These are phyloP conservation scores for Microdochium trichocladiopsis DNA, from an alignment of 2,329 filamentous ascomycete genomes.

Conservation along the genomic window DNA sequence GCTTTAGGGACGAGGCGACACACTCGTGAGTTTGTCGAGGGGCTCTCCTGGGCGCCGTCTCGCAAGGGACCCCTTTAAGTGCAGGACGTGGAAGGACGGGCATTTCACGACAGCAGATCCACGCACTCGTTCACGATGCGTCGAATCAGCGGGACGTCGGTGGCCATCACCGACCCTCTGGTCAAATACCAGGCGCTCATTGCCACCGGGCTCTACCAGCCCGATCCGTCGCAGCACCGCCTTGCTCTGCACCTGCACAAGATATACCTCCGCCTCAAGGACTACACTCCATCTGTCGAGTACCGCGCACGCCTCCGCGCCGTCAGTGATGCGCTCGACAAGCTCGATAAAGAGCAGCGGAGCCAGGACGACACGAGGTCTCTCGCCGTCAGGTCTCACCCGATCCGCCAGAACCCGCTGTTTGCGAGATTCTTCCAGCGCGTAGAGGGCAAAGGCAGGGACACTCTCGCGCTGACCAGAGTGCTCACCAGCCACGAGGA, in stretches of 20 bases:
- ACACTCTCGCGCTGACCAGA: slow-evolving; percentile 58
- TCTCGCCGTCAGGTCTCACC: slow-evolving; percentile 45
- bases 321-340: slow-evolving; percentile 42
- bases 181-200: slow-evolving; percentile 69
- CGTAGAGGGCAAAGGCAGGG: slow-evolving; percentile 36
- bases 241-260: slow-evolving; percentile 71
- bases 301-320: slow-evolving; percentile 60
- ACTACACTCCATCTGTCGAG: slow-evolving; percentile 67
- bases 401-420: slow-evolving; percentile 50
- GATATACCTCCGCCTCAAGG: slow-evolving; percentile 67
- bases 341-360: slow-evolving; percentile 19
- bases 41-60: no score
- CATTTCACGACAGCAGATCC: no score
- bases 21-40: no score
- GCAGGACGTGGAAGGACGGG: no score
- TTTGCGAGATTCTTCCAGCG: slow-evolving; percentile 53
- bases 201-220: slow-evolving; percentile 56
- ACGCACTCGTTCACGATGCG: no score
- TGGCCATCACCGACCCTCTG: slow-evolving; percentile 64
- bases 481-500: slow-evolving; percentile 65
- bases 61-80: no score
- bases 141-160: slow-evolving; percentile 27
- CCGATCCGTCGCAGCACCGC: slow-evolving; percentile 66
- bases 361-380: slow-evolving; percentile 22
- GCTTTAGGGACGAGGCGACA: background rate